Evolutionary conservation across 176 grass and related monocot species (phyloP), one percentile per base, ranked within the genome.

Genomic region (Zea luxurians): DNA sequence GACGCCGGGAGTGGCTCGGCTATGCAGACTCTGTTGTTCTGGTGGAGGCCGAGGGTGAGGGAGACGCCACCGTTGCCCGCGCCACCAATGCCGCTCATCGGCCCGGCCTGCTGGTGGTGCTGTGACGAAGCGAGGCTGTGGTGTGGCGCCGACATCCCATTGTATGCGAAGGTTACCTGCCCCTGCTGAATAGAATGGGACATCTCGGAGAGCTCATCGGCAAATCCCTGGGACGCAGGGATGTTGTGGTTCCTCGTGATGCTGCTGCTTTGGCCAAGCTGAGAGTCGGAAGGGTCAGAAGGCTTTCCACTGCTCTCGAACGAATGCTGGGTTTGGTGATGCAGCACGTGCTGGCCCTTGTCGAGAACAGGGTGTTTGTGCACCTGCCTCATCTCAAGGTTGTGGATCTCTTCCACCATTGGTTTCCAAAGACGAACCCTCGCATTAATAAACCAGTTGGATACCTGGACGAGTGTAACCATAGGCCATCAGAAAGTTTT

Each of bases 371-470:
- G 73, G 58, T 87, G 83, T 62, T 89, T 92, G 42, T 90, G 84
- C 34, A 55, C 27, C 80, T 96, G 90, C 60, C 88, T 85, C 88
- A 91, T 91, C 77, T 99, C 96, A 0, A 99, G 90, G 79, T 90
- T 83, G 80, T 99, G 96, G 41, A 99, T 91, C 84, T 99, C 96
- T 75, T 99, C 96, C 10, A 99, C 92, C 96, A 99, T 99, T 0
- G 96, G 96, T 84, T 99, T 99, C 96, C 96, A 99, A 13, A 99
- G 82, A 46, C 96, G 80, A 37, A 99, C 96, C 82, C 96, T 93
- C 42, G 96, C 96, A 70, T 99, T 99, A 37, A 99, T 99, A 63
- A 99, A 99, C 96, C 96, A 99, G 57, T 99, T 99, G 2, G 96
- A 99, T 45, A 99, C 96, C 96, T 99, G 48, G 12, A 59, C 10